Percentiles rank a stretch among this genome's conserved stretches.
phyloP scores from a whole-genome alignment of 306 rosid species.

The Malus asiatica region DNA sequence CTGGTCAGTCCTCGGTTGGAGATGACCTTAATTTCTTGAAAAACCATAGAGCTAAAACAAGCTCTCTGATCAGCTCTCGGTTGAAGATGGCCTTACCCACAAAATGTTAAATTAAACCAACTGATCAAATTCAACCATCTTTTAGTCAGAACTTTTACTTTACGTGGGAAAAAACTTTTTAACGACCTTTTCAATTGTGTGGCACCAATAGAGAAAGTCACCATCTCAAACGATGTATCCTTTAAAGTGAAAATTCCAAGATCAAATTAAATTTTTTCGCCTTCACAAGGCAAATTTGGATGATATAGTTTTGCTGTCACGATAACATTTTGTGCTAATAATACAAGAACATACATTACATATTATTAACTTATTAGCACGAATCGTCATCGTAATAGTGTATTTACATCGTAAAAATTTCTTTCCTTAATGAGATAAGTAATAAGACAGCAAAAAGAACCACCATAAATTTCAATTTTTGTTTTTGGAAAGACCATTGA shows the following conservation, averaged over 20 bases:
- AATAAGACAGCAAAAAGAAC: not conserved
- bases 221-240: not conserved
- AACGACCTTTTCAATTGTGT: not conserved
- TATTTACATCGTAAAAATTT: too few species aligned
- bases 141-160: not conserved
- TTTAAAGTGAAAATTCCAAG: not conserved
- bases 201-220: not conserved
- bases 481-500: not conserved
- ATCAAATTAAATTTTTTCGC: not conserved
- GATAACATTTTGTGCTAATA: accelerated
- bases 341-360: too few species aligned
- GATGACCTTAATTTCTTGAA: too few species aligned
- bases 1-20: too few species aligned
- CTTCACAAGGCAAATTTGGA: not conserved
- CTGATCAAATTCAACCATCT: not conserved
- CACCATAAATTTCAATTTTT: not conserved
- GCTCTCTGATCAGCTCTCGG: accelerated
- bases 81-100: not conserved
- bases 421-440: not conserved
- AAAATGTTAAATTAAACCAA: too few species aligned
- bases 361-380: too few species aligned
- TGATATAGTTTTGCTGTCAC: too few species aligned
- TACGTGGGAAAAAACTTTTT: not conserved
- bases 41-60: too few species aligned
- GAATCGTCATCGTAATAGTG: accelerated